Percentiles rank a stretch among this genome's conserved stretches.
These are phyloP conservation scores for Udeniomyces megalosporus DNA, from an alignment of 768 basidiomycete species.

Conservation along the genomic window DNA sequence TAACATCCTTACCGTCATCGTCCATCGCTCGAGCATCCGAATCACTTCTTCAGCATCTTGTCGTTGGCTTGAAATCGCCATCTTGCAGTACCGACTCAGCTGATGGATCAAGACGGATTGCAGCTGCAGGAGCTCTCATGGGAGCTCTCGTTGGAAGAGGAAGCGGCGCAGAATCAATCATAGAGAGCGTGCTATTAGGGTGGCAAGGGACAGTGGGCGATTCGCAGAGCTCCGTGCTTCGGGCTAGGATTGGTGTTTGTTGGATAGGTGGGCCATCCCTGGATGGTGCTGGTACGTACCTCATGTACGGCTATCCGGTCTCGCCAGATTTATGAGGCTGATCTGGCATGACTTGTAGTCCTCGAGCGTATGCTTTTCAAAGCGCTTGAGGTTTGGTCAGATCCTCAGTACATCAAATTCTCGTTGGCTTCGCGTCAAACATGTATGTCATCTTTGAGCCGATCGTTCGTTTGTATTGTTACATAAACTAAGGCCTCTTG, in stretches of 20 bases:
- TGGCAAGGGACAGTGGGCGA: slow-evolving; percentile 44
- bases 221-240: slow-evolving; percentile 21
- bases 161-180: slow-evolving; percentile 28
- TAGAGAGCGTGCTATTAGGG: slow-evolving; percentile 44
- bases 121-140: slow-evolving; percentile 44
- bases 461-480: too few species aligned
- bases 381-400: slow-evolving; percentile 51
- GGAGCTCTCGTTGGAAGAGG: slow-evolving; percentile 35
- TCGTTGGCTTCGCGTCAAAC: slow-evolving; percentile 57
- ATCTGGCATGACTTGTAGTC: slow-evolving; percentile 23
- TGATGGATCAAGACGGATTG: slow-evolving; percentile 34
- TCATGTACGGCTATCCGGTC: background rate
- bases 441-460: slow-evolving; percentile 41
- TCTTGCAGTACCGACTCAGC: slow-evolving; percentile 21
- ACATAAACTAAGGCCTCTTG: too few species aligned
- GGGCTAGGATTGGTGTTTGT: slow-evolving; percentile 42
- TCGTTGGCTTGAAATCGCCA: background rate
- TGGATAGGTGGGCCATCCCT: slow-evolving; percentile 45
- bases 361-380: slow-evolving; percentile 23
- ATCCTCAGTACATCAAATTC: slow-evolving; percentile 60
- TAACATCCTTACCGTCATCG: slow-evolving; percentile 41
- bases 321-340: background rate
- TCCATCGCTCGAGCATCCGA: slow-evolving; percentile 16
- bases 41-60: slow-evolving; percentile 19
- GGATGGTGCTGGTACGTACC: slow-evolving; percentile 28